Conservation (phyloP, 352 stramenopile species). For the Aphanomyces cochlioides region DNA sequence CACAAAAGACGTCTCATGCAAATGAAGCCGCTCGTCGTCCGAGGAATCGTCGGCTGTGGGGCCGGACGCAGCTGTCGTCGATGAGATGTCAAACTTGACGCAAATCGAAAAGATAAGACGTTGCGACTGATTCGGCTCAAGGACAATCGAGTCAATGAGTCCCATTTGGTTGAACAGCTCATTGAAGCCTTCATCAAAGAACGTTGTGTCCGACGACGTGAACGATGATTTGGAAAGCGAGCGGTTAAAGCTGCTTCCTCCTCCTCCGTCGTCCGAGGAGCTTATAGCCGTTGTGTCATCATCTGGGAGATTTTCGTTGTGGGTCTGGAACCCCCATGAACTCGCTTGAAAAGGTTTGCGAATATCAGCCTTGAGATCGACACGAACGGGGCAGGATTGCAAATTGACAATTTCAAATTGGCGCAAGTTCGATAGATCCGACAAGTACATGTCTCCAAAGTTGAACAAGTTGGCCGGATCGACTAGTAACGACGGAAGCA, state of each 20-base stretch:
- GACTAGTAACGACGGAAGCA: slow-evolving; percentile 16
- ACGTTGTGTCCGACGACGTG: slow-evolving; percentile 69
- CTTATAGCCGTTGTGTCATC: slow-evolving; percentile 30
- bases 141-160: slow-evolving; percentile 51
- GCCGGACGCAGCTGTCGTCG: slow-evolving; percentile 32
- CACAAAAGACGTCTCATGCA: slow-evolving; percentile 81
- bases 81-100: slow-evolving; percentile 38
- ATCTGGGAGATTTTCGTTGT: slow-evolving; percentile 69
- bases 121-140: slow-evolving; percentile 67
- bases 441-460: slow-evolving; percentile 82
- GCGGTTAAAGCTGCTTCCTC: slow-evolving; percentile 47
- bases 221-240: slow-evolving; percentile 51
- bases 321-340: slow-evolving; percentile 76
- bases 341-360: slow-evolving; percentile 77
- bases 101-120: slow-evolving; percentile 72
- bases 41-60: slow-evolving; percentile 51
- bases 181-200: slow-evolving; percentile 84
- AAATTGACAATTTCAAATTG: slow-evolving; percentile 77
- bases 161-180: slow-evolving; percentile 87
- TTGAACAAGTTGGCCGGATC: slow-evolving; percentile 37
- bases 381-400: slow-evolving; percentile 44
- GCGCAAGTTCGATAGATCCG: slow-evolving; percentile 79
- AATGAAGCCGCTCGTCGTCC: slow-evolving; percentile 76
- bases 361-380: slow-evolving; percentile 70
- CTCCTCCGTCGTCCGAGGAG: neutral